Evolutionary conservation across 179 eudicot genomes (phyloP), one percentile per base, ranked within the genome.

Genomic region (Beta corolliflora): DNA sequence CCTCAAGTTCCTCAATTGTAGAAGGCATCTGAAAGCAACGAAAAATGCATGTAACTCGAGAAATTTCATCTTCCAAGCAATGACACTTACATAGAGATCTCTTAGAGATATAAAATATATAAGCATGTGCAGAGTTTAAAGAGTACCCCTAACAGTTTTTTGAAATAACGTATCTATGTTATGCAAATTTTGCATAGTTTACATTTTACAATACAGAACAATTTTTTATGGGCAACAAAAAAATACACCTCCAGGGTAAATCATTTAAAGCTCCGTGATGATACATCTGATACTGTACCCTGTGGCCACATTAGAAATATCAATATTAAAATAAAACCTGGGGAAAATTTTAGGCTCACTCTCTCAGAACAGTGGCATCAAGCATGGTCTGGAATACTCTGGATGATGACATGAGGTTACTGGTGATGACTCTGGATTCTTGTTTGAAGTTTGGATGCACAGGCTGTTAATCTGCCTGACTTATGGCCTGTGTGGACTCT

Each of bases 1-100:
- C 97, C 79, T 91, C 94, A 84, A 96, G 82, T 53, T 94, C 99
- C 88, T 96, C 99, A 80, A 96, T 81, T 10, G 99, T 94, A 60
- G 91, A 67, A 72, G 99, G 98, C 98, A 96, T 94, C 99, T 96
- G 85, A 78, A 75, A 63, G 66, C 21, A 76, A 48, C 41, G 41
- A 70, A 58, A 77, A 52, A 56, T 21, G 6, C n/a, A 71, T 46
- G 76, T 29, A 81, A 64, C 45, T 58, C 12, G 53, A 68, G 67
- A 60, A 46, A 21, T 48, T 18, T 29, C 36, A 10, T 5, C 14
- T 18, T 67, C 45, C 21, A 54, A 14, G 46, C 21, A 21, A 29
- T 69, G 9, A 63, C 8, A 36, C 45, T 2, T 44, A 60, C 19
- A 29, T 29, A 45, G 19, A 45, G 19, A 68, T 7, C 18, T 77